phyloP scores from a whole-genome alignment of 192 early-diverging fungal species.

The Diversispora epigaea region DNA sequence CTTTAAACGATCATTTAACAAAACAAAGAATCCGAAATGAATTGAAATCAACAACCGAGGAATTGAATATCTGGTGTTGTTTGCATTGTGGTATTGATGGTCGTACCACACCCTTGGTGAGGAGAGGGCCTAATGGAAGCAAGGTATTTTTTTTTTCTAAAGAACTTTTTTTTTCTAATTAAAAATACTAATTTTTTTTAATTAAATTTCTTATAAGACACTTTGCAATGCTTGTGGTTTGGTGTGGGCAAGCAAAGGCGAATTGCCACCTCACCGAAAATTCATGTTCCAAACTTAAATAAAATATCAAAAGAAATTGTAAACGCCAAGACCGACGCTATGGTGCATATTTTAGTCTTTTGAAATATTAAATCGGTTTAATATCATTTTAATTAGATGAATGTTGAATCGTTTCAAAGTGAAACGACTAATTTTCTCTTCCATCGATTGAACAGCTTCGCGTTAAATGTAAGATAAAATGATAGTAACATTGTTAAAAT shows the following conservation, averaged over 20 bases:
- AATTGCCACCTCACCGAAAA: slow-evolving; percentile 39
- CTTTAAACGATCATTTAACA: background rate
- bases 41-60: slow-evolving; percentile 27
- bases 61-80: slow-evolving; percentile 40
- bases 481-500: too few relatives aligned
- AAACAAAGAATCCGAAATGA: background rate
- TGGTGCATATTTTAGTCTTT: too few relatives aligned
- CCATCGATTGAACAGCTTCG: too few relatives aligned
- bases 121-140: slow-evolving; percentile 42
- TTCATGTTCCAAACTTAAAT: slow-evolving; percentile 29
- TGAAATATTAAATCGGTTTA: too few relatives aligned
- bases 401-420: too few relatives aligned
- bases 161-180: background rate
- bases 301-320: too few relatives aligned
- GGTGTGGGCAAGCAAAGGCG: slow-evolving; percentile 36
- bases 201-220: slow-evolving; percentile 7
- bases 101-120: slow-evolving; percentile 36
- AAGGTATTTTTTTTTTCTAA: slow-evolving; percentile 20
- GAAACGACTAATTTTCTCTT: too few relatives aligned
- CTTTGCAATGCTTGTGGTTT: slow-evolving; percentile 47
- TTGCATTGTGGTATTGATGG: slow-evolving; percentile 43
- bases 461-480: too few relatives aligned
- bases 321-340: too few relatives aligned
- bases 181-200: background rate
- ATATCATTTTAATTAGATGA: too few relatives aligned